These are phyloP conservation scores for Dioszegia aurantiaca DNA, from an alignment of 768 basidiomycete genomes.

Conservation along the genomic window DNA sequence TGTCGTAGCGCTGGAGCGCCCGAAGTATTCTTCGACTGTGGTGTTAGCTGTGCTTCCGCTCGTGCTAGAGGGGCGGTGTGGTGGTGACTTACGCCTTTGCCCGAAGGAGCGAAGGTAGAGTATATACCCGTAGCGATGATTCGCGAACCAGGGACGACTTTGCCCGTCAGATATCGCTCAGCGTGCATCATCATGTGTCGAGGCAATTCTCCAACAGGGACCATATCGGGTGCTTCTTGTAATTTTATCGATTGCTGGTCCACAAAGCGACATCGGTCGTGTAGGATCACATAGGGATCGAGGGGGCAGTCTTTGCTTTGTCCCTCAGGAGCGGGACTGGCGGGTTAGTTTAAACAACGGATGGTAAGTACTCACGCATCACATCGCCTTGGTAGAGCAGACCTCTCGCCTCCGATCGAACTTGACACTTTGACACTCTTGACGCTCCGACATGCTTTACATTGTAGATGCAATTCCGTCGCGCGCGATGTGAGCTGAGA, in stretches of 20 bases:
- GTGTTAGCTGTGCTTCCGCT: constrained; percentile 6
- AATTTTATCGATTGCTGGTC: constrained; percentile 96
- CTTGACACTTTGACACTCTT: constrained; percentile 79
- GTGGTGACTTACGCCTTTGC: constrained; percentile 13
- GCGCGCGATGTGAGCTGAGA: constrained; percentile 90
- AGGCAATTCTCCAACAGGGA: constrained; percentile 96
- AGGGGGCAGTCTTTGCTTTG: constrained; percentile 91
- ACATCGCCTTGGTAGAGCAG: constrained; percentile 79
- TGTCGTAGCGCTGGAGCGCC: constrained; percentile 87
- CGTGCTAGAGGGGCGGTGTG: not conserved
- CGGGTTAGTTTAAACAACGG: constrained; percentile 10
- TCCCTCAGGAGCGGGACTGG: constrained; percentile 64
- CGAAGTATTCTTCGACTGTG: constrained; percentile 54
- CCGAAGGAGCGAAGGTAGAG: constrained; percentile 87
- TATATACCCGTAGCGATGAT: constrained; percentile 94
- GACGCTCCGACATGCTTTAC: constrained; percentile 78
- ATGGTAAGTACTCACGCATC: constrained; percentile 59
- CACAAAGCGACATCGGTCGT: constrained; percentile 87
- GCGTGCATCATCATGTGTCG: constrained; percentile 88
- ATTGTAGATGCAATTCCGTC: constrained; percentile 86
- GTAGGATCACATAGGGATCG: constrained; percentile 92
- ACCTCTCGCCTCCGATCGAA: constrained; percentile 80
- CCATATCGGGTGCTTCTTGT: constrained; percentile 99
- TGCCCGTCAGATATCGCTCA: constrained; percentile 85
- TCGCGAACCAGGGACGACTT: constrained; percentile 92